phyloP scores from a whole-genome alignment of 1,284 basidiomycete genomes.

The Pseudozyma pruni region DNA sequence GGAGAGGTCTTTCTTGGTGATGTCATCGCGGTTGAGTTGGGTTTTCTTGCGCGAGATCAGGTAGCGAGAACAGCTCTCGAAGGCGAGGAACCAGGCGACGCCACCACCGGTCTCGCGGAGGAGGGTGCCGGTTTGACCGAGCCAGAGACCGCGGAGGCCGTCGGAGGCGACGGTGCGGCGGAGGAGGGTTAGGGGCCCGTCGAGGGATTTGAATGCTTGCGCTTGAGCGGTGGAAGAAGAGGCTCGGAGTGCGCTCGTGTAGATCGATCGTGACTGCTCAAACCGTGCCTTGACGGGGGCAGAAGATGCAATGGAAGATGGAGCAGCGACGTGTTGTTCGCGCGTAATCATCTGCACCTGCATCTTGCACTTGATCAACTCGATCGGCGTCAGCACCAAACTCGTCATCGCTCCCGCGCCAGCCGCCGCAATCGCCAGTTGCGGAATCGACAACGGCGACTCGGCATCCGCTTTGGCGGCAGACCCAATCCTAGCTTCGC shows the following conservation, averaged over 20 bases:
- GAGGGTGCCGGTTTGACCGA: slow-evolving; percentile 81
- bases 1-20: slow-evolving; percentile 71
- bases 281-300: slow-evolving; percentile 33
- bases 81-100: slow-evolving; percentile 86
- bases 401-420: slow-evolving; percentile 84
- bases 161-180: slow-evolving; percentile 74
- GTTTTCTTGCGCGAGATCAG: slow-evolving; percentile 43
- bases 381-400: slow-evolving; percentile 88
- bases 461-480: slow-evolving; percentile 67
- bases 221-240: slow-evolving; percentile 1
- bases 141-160: slow-evolving; percentile 84
- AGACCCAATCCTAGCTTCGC: slow-evolving; percentile 33
- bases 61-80: slow-evolving; percentile 72
- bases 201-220: slow-evolving; percentile 61
- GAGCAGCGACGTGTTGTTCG: slow-evolving; percentile 62
- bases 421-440: slow-evolving; percentile 80
- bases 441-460: slow-evolving; percentile 70
- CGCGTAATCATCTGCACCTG: slow-evolving; percentile 86
- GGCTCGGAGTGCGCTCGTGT: slow-evolving; percentile 24
- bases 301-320: slow-evolving; percentile 31
- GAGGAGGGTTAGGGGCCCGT: slow-evolving; percentile 79
- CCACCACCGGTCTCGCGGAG: slow-evolving; percentile 88
- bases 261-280: slow-evolving; percentile 24
- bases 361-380: slow-evolving; percentile 93
- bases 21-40: slow-evolving; percentile 62